Conservation (phyloP, 202 grass and related monocot genomes). For the Hordeum pubiflorum region DNA sequence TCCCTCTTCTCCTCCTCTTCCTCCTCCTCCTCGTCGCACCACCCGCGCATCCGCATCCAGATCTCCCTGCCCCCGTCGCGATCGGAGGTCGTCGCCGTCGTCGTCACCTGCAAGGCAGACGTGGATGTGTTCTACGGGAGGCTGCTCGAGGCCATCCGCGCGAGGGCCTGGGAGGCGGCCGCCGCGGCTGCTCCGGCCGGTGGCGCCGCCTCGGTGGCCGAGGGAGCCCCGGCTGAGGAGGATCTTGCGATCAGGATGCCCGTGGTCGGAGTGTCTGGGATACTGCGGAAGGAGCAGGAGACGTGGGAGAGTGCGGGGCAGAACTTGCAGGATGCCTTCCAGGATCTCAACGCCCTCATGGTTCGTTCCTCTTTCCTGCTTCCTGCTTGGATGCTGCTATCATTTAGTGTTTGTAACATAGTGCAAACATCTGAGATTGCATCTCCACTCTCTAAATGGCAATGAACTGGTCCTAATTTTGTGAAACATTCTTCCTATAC, state of each 20-base stretch:
- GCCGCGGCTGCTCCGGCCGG: constrained; percentile 14
- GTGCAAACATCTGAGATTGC: not conserved
- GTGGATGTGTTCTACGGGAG: constrained; percentile 77
- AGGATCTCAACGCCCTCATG: constrained; percentile 98
- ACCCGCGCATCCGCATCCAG: constrained; percentile 66
- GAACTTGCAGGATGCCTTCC: constrained; percentile 95
- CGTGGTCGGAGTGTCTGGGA: constrained; percentile 81
- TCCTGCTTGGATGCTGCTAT: not conserved
- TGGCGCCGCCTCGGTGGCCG: constrained; percentile 8
- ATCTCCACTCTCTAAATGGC: not conserved
- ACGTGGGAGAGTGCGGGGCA: constrained; percentile 86
- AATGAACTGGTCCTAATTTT: not conserved
- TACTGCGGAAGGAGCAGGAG: constrained; percentile 94
- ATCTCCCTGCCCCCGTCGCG: constrained; percentile 49
- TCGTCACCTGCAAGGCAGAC: constrained; percentile 68
- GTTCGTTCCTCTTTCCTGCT: constrained; percentile 26
- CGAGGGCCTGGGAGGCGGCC: constrained; percentile 63
- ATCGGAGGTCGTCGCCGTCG: constrained; percentile 70
- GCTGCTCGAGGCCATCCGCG: constrained; percentile 67
- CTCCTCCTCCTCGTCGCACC: constrained; percentile 47
- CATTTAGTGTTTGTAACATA: not conserved
- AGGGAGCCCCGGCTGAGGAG: constrained; percentile 4
- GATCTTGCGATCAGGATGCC: constrained; percentile 57
- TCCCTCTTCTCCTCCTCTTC: constrained; percentile 59
- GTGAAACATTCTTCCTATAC: not conserved